Base-by-base conservation (phyloP, 768 basidiomycete genomes). In the Heimioporus sp. region DNA sequence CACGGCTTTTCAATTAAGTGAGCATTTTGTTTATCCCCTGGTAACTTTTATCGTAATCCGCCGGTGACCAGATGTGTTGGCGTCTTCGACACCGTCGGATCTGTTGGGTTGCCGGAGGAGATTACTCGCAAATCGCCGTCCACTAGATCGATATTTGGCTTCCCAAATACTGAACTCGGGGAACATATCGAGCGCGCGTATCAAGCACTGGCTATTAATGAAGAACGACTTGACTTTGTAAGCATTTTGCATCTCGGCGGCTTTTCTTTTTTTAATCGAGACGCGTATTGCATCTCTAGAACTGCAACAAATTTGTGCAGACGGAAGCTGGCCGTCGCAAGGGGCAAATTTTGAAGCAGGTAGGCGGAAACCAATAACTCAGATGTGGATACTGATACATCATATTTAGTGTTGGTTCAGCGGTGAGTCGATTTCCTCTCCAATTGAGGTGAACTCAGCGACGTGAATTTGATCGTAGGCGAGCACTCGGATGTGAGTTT, bases 1-100 rank as follows among this genome's bases (percentile, higher is more conserved):
- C 65, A 73, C 43, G 69, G 65, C 12, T 90, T 87, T 65, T 77
- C 80, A 5, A 65, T 90, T 55, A 87, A 86, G 87, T 88, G 48
- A 48, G 75, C 56, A 10, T 48, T 21, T 20, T 32, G 43, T 32
- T 10, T 10, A 36, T 49, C 39, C 28, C 10, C 37, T 39, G 43
- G 51, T 35, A 17, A 45, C 56, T 28, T 40, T 15, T 43, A 24
- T 47, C 24, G 21, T 49, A 43, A 55, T 31, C 37, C 17, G 5
- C 28, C 11, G 24, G 24, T 28, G 24, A 53, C 31, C 56, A 85
- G 82, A 65, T 85, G 84, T 55, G 58, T 90, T 48, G 87, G 87
- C 2, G 86, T 90, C 17, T 90, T 84, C 60, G 87, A 90, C 59
- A 90, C 87, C 6, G 87, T 89, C n/a, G 86, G 86, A 13, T 77